phyloP scores from a whole-genome alignment of 2,329 filamentous ascomycete species.

The Pseudodiploospora longispora region DNA sequence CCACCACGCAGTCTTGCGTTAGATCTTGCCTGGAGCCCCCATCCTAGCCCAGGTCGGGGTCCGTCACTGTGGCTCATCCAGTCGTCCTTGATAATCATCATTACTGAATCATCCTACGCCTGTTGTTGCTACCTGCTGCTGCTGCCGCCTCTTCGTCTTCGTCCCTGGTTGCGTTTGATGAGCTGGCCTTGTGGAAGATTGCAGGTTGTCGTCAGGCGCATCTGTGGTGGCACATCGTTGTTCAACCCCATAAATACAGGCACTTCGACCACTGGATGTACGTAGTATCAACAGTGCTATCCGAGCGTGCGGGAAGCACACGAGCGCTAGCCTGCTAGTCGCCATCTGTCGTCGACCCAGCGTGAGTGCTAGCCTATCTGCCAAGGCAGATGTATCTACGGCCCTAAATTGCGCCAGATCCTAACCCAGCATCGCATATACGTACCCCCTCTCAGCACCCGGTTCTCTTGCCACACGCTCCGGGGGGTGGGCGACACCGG shows the following conservation, averaged over 20 bases:
- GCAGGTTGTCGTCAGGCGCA: too few species aligned
- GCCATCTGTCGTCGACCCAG: conserved; percentile 4
- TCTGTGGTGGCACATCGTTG: too few species aligned
- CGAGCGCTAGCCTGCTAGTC: too few species aligned
- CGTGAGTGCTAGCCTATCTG: conserved; percentile 9
- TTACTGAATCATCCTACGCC: conserved; percentile 1
- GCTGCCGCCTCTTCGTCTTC: too few species aligned
- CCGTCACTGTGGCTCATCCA: conserved; percentile 10
- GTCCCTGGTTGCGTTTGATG: too few species aligned
- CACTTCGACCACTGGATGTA: too few species aligned
- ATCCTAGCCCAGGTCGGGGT: conserved; percentile 6
- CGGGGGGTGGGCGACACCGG: conserved; percentile 31
- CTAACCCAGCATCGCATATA: conserved; percentile 14
- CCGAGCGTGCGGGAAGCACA: too few species aligned
- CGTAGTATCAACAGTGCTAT: too few species aligned
- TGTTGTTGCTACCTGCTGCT: conserved; percentile 1
- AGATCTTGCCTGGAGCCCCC: conserved; percentile 21
- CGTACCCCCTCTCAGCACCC: too few species aligned
- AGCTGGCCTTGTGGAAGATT: too few species aligned
- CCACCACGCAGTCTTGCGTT: conserved; percentile 27
- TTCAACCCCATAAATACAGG: too few species aligned
- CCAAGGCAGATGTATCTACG: conserved; percentile 30
- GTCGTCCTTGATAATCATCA: conserved; percentile 8
- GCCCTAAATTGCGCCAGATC: conserved; percentile 28
- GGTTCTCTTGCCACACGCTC: conserved; percentile 25